Conservation (phyloP, 2,329 filamentous ascomycete species). For the Zymoseptoria pseudotritici region DNA sequence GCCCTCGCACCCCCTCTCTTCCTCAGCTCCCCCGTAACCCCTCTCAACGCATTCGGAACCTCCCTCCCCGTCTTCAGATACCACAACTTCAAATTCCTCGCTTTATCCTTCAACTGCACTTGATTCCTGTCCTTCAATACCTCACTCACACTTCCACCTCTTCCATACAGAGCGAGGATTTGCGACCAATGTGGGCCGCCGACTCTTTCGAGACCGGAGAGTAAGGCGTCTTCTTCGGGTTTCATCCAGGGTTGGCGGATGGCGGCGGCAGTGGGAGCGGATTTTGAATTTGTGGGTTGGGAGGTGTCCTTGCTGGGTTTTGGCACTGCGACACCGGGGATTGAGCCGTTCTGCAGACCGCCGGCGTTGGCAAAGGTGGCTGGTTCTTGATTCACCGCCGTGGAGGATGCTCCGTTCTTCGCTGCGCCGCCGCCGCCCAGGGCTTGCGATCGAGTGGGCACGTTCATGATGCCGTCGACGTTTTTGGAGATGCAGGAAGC, state of each 20-base stretch:
- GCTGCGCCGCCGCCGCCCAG: neutral
- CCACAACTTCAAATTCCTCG: slow-evolving; percentile 80
- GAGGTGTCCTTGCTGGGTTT: neutral
- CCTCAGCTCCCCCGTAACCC: slow-evolving; percentile 83
- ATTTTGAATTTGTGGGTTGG: slow-evolving; percentile 4
- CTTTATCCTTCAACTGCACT: slow-evolving; percentile 88
- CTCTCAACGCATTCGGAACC: slow-evolving; percentile 79
- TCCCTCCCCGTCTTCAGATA: slow-evolving; percentile 88
- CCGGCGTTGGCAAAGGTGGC: neutral
- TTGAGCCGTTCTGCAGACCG: neutral
- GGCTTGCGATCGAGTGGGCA: slow-evolving; percentile 21
- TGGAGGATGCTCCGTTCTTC: neutral
- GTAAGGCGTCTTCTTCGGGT: slow-evolving; percentile 82
- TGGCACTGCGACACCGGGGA: neutral
- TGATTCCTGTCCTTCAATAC: slow-evolving; percentile 83
- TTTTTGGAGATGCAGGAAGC: slow-evolving; percentile 52
- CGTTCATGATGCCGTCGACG: slow-evolving; percentile 39
- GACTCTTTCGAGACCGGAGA: slow-evolving; percentile 80
- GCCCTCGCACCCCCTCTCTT: slow-evolving; percentile 45
- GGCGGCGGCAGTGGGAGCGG: slow-evolving; percentile 15
- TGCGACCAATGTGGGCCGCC: slow-evolving; percentile 92
- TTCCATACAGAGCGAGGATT: slow-evolving; percentile 76
- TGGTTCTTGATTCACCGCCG: neutral
- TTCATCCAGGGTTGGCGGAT: slow-evolving; percentile 71
- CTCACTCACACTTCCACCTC: slow-evolving; percentile 70